phyloP scores from a whole-genome alignment of 2,329 filamentous ascomycete genomes.

The Fusarium pininemorale region DNA sequence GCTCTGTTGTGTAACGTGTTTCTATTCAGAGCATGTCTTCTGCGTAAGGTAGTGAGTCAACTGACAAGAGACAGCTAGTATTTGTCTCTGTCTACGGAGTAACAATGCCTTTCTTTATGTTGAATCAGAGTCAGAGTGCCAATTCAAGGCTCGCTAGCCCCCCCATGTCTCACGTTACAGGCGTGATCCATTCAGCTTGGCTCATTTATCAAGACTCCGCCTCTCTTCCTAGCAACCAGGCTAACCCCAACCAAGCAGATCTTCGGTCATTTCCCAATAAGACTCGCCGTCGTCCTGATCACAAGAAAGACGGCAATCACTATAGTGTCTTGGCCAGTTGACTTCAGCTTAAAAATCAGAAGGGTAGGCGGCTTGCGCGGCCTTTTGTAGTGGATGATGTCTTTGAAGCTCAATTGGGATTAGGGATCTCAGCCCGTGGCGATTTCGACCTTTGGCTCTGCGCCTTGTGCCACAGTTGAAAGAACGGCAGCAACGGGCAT shows the following conservation, averaged over 20 bases:
- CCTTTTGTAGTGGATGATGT: conserved; percentile 14
- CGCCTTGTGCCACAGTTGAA: not conserved
- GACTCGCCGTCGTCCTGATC: not conserved
- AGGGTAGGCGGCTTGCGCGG: conserved; percentile 9
- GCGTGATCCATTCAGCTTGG: conserved; percentile 17
- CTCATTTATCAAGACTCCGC: conserved; percentile 7
- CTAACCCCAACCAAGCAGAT: conserved; percentile 8
- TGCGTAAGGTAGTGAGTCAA: no score
- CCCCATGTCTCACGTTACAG: conserved; percentile 10
- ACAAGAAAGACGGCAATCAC: conserved; percentile 14
- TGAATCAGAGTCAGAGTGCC: not conserved
- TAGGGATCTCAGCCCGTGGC: conserved; percentile 12
- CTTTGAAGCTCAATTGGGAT: conserved; percentile 20
- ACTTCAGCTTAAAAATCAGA: not conserved
- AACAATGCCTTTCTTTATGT: not conserved
- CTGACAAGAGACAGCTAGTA: not conserved
- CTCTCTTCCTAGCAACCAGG: not conserved
- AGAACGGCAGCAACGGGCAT: not conserved
- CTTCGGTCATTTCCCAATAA: not conserved
- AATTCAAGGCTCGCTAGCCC: not conserved
- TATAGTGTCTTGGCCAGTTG: not conserved
- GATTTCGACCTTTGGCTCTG: not conserved
- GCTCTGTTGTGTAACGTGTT: not conserved
- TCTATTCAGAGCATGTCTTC: not conserved
- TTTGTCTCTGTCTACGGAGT: not conserved